These are phyloP conservation scores for Pseudocercospora cruenta DNA, from an alignment of 2,329 filamentous ascomycete genomes.

Conservation along the genomic window DNA sequence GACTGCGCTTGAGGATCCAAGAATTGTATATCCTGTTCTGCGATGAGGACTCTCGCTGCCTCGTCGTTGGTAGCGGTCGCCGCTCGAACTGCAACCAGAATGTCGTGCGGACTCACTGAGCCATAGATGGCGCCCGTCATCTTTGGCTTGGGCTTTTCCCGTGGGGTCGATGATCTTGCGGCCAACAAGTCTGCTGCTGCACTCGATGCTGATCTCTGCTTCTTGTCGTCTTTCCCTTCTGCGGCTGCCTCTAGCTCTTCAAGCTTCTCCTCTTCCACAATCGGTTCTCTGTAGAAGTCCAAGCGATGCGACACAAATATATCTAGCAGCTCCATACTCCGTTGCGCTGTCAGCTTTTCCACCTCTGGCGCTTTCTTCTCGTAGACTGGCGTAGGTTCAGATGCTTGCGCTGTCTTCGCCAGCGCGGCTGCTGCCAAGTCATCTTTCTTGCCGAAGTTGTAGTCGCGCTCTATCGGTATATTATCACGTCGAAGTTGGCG, in stretches of 20 bases:
- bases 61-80: slow-evolving; percentile 56
- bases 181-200: slow-evolving; percentile 38
- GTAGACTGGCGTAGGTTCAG: slow-evolving; percentile 20
- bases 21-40: slow-evolving; percentile 56
- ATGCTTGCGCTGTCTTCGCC: slow-evolving; percentile 14
- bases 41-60: slow-evolving; percentile 54
- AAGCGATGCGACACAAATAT: slow-evolving; percentile 52
- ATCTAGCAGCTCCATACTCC: slow-evolving; percentile 52
- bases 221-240: slow-evolving; percentile 18
- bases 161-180: slow-evolving; percentile 27
- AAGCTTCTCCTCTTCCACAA: slow-evolving; percentile 43
- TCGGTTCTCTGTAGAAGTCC: slow-evolving; percentile 53
- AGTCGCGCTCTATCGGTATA: slow-evolving; percentile 51
- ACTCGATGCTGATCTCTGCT: slow-evolving; percentile 25
- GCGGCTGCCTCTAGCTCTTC: slow-evolving; percentile 26
- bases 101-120: slow-evolving; percentile 58
- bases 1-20: slow-evolving; percentile 43
- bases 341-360: slow-evolving; percentile 45
- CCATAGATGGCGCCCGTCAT: slow-evolving; percentile 51
- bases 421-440: slow-evolving; percentile 10
- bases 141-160: slow-evolving; percentile 22
- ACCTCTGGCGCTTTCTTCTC: slow-evolving; percentile 37
- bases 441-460: slow-evolving; percentile 43
- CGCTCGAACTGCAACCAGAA: slow-evolving; percentile 53
- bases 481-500: slow-evolving; percentile 51